These are phyloP conservation scores for Beta lomatogona DNA, from an alignment of 179 eudicot genomes.

Conservation along the genomic window DNA sequence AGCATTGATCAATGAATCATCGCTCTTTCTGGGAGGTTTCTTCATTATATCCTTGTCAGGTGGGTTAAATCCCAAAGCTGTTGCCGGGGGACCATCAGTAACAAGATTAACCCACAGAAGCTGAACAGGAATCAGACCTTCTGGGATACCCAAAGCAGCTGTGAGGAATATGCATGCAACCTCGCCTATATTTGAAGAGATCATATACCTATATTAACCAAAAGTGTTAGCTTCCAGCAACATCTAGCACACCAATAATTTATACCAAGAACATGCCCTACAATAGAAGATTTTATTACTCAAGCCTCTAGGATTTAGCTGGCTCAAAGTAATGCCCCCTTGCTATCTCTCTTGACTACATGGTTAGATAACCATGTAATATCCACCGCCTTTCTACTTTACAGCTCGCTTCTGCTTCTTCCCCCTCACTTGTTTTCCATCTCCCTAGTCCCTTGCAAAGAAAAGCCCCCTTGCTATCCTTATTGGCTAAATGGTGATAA, in stretches of 20 bases:
- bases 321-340: neutral
- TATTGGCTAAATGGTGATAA: no score
- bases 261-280: neutral
- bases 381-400: neutral
- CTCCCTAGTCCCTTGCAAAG: no score
- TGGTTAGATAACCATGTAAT: neutral
- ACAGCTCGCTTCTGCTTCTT: neutral
- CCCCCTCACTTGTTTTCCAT: no score
- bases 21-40: conserved; percentile 88
- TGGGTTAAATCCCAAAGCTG: conserved; percentile 98
- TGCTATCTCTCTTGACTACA: no score
- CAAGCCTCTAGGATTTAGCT: neutral
- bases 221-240: conserved; percentile 3
- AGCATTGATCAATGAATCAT: conserved; percentile 83
- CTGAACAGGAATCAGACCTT: conserved; percentile 96
- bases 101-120: conserved; percentile 99
- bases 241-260: neutral
- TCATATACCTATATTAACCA: conserved; percentile 75
- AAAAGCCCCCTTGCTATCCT: no score
- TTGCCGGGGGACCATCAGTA: conserved; percentile 99
- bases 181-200: conserved; percentile 96
- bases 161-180: conserved; percentile 86
- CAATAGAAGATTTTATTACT: neutral
- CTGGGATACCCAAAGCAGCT: conserved; percentile 96
- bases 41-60: conserved; percentile 95